Conservation (phyloP, 345 rosid genomes). For the Brassica juncea region DNA sequence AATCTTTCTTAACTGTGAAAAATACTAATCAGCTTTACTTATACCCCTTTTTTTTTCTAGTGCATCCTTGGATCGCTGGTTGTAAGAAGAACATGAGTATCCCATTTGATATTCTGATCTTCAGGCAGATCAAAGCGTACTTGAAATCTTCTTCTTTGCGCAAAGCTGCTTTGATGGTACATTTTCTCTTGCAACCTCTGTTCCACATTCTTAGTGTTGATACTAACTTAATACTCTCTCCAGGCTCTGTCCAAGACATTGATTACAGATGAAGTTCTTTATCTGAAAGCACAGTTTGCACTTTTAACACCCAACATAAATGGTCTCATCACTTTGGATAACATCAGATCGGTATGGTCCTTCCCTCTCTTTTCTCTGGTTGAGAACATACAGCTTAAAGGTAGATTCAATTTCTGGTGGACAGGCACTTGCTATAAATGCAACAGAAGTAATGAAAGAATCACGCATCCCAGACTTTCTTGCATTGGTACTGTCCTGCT, state of each 20-base stretch:
- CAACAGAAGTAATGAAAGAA: constrained; percentile 91
- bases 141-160: constrained; percentile 86
- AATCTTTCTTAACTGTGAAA: not conserved
- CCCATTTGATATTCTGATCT: constrained; percentile 74
- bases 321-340: constrained; percentile 71
- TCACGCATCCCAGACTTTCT: constrained; percentile 77
- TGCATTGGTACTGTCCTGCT: constrained; percentile 29
- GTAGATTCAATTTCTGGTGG: constrained; percentile 22
- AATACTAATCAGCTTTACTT: constrained; percentile 3
- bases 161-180: constrained; percentile 87
- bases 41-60: constrained; percentile 40
- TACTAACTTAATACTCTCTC: constrained; percentile 12
- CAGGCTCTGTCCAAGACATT: constrained; percentile 93
- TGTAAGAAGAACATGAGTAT: constrained; percentile 47
- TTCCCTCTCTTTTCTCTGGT: not conserved
- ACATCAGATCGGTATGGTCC: constrained; percentile 52
- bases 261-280: constrained; percentile 59
- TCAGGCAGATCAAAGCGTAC: constrained; percentile 75
- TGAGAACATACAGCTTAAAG: constrained; percentile 28
- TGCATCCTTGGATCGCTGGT: constrained; percentile 88
- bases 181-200: not conserved
- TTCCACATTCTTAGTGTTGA: constrained; percentile 11
- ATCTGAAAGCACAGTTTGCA: constrained; percentile 76
- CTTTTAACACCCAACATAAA: constrained; percentile 65
- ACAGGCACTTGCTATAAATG: constrained; percentile 76